phyloP scores from a whole-genome alignment of 2,329 filamentous ascomycete genomes.

The Aspergillus pseudonomiae region DNA sequence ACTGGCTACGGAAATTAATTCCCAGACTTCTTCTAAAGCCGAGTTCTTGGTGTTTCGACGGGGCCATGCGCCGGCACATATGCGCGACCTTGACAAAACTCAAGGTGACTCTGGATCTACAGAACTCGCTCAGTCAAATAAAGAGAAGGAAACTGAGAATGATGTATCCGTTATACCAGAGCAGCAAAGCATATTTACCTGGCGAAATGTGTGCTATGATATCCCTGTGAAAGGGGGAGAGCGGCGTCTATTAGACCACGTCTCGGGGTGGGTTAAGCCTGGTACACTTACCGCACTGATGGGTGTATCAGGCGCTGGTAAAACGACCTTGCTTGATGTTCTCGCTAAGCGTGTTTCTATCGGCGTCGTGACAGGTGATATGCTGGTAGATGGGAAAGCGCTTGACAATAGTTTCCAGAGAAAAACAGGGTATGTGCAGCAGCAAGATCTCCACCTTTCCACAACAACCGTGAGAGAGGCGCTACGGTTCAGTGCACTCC shows the following conservation, averaged over 20 bases:
- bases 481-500: slow-evolving; percentile 77
- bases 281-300: slow-evolving; percentile 60
- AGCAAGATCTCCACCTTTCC: slow-evolving; percentile 75
- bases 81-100: slow-evolving; percentile 30
- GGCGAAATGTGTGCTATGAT: slow-evolving; percentile 60
- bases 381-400: slow-evolving; percentile 65
- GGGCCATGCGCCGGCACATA: slow-evolving; percentile 52
- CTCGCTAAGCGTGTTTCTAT: slow-evolving; percentile 61
- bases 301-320: slow-evolving; percentile 66
- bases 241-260: slow-evolving; percentile 57
- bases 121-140: slow-evolving; percentile 18
- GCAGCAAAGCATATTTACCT: slow-evolving; percentile 50
- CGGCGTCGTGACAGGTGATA: slow-evolving; percentile 67
- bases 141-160: slow-evolving; percentile 16
- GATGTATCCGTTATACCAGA: slow-evolving; percentile 31
- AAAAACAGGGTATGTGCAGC: slow-evolving; percentile 69
- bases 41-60: slow-evolving; percentile 70
- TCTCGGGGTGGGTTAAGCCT: slow-evolving; percentile 59
- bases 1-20: slow-evolving; percentile 66
- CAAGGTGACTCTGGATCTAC: slow-evolving; percentile 22
- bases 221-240: slow-evolving; percentile 55
- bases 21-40: slow-evolving; percentile 63
- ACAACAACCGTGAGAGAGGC: slow-evolving; percentile 87
- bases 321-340: slow-evolving; percentile 63
- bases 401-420: slow-evolving; percentile 63